Base-by-base conservation (phyloP, 1,284 basidiomycete genomes). In the Boletellus deceptivus region DNA sequence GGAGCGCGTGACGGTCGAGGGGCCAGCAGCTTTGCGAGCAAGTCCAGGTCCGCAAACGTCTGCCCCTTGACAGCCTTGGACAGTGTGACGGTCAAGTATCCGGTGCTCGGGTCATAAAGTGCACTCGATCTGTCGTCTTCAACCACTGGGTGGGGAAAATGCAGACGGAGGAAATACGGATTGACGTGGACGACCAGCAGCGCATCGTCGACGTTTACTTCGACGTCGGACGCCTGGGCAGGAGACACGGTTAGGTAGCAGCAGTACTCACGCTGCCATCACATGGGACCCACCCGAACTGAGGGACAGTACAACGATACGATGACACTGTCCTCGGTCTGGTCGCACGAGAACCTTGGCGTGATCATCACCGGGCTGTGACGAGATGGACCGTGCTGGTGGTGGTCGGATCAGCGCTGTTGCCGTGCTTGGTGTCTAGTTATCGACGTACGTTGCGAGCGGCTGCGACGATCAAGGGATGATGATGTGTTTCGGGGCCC, bases 101-200 rank as follows among this genome's bases (percentile, higher is more conserved):
- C 89, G 20, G 83, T 77, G 40, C 76, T 74, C 35, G 89, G 80
- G 64, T 91, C 84, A 62, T 91, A 92, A 56, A 72, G 64, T 2
- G 89, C 89, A 27, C 79, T 79, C 18, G 88, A 84, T 24, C 72
- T 68, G 52, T 89, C 84, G 57, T 91, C 89, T 58, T 91, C 89
- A 34, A 82, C 62, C 53, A 82, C 59, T 2, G 76, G 58, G 62
- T 82, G 75, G 27, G 84, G 73, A 62, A 92, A 88, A 60, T 82
- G 82, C 53, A 92, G 75, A 3, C 89, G 84, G 49, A 92, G 75
- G 61, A 86, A 91, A 63, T 91, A 92, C 4, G 89, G 89, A 54
- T 84, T 86, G 63, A 91, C 78, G 62, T 91, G 83, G 37, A 89
- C 70, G n/a, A 81, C 82, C 64, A 91, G 75, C 40, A 86, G 68